Evolutionary conservation across 345 rosid genomes (phyloP), one percentile per base, ranked within the genome.

Genomic region (Lepidium sativum): DNA sequence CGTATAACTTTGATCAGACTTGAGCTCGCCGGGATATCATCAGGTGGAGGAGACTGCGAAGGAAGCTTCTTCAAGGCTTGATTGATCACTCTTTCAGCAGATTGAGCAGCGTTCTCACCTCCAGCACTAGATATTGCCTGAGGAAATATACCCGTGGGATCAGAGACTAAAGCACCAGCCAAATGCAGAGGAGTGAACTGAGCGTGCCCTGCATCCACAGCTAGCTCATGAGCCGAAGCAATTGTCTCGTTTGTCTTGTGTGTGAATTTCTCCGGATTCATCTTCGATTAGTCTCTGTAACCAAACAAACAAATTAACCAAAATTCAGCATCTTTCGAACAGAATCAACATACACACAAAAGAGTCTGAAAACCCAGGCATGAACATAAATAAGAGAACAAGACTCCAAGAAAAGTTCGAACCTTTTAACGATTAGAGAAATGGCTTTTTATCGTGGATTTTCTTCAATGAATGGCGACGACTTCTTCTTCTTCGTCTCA

Each of bases 181-280:
- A 89, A 81, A 52, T 92, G 98, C 12, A 92, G 76, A 12, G 98
- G 92, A 41, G 98, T 87, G 60, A 92, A 65, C 39, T 92, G 97
- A 4, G 94, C 90, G 51, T 92, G 97, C 21, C 92, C 88, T 3
- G 75, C 80, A 7, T 71, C 77, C 21, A 80, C 62, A 6, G 96
- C 94, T 11, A 84, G 71, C 50, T 83, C 88, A 59, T 86, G 94
- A 38, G 97, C 89, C 7, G 75, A 68, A 0, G 83, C 91, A 14
- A 92, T 75, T 0, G 86, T 80, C 69, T 89, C 96, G 51, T 84
- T 84, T 7, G 98, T 89, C 86, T 87, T 89, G 86, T 87, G 91
- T 15, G 97, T 92, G 68, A 86, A 84, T 67, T 89, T 89, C 62
- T 83, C 95, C 4, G 96, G 94, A 81, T 92, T 89, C 96, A 92